phyloP scores from a whole-genome alignment of 148 eudicot species.

The Rhododendron simsii region DNA sequence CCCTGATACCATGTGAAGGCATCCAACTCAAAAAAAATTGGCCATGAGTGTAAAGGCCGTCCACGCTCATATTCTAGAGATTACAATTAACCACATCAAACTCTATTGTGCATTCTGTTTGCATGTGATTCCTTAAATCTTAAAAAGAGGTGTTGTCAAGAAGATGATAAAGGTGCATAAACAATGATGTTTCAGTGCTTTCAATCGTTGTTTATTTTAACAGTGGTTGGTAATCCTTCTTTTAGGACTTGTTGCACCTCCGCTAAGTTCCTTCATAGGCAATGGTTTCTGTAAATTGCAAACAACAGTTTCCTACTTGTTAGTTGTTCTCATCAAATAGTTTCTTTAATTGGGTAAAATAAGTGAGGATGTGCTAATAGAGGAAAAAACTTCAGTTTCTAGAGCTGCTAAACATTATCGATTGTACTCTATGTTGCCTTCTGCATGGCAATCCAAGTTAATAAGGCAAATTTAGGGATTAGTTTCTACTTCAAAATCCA shows the following conservation, averaged over 20 bases:
- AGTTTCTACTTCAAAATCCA: background rate
- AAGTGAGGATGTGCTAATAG: background rate
- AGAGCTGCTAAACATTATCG: background rate
- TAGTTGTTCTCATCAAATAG: background rate
- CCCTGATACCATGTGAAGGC: background rate
- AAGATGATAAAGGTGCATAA: background rate
- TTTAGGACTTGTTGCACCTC: background rate
- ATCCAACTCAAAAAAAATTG: background rate
- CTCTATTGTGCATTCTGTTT: background rate
- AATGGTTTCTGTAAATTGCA: background rate
- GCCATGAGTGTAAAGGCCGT: background rate
- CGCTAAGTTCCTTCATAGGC: background rate
- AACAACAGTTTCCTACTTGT: background rate
- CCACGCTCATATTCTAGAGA: background rate
- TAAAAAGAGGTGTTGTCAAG: background rate
- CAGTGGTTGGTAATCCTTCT: background rate
- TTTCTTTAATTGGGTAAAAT: background rate
- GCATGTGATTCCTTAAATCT: background rate
- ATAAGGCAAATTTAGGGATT: background rate
- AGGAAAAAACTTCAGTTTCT: background rate
- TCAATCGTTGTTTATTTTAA: background rate
- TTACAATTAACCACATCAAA: background rate
- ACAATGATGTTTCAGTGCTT: background rate
- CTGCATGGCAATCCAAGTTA: background rate
- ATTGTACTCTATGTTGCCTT: background rate